A percentile compares a stretch with the other conserved stretches of the same genome.
Evolutionary conservation across 192 early-diverging fungal genomes (phyloP).

Genomic region (Gryganskiella cystojenkinii): DNA sequence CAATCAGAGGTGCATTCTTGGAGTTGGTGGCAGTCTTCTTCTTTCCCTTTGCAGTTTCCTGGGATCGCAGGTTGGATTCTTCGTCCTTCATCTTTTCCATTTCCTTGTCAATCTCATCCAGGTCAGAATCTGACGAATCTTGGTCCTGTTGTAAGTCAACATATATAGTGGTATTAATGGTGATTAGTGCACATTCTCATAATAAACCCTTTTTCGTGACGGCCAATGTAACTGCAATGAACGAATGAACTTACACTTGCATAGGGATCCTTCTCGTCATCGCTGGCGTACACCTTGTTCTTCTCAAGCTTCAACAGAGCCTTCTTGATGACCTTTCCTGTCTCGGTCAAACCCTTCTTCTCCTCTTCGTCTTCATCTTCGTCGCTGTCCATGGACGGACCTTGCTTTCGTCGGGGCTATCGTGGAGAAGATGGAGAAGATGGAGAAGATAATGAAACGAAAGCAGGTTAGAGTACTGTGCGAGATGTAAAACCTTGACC

Average conservation of each 20-base stretch:
- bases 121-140: constrained; percentile 39
- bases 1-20: constrained; percentile 53
- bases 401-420: constrained; percentile 53
- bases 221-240: too few species aligned
- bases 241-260: constrained; percentile 52
- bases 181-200: too few species aligned
- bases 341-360: constrained; percentile 51
- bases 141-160: constrained; percentile 13
- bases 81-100: constrained; percentile 42
- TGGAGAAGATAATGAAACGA: constrained; percentile 23
- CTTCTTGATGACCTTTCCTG: constrained; percentile 67
- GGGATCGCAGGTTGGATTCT: background rate
- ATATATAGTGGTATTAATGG: background rate
- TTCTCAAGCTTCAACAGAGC: constrained; percentile 71
- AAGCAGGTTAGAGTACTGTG: background rate
- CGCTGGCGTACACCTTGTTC: constrained; percentile 72
- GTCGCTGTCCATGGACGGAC: constrained; percentile 44
- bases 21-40: constrained; percentile 54
- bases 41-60: constrained; percentile 32
- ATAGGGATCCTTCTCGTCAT: constrained; percentile 68
- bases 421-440: background rate
- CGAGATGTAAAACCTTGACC: too few species aligned
- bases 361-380: constrained; percentile 57
- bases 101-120: constrained; percentile 49
- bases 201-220: background rate